A percentile compares a stretch with the other conserved stretches of the same genome.
Evolutionary conservation across 352 stramenopile genomes (phyloP).

Genomic region (Phytophthora nicotianae): DNA sequence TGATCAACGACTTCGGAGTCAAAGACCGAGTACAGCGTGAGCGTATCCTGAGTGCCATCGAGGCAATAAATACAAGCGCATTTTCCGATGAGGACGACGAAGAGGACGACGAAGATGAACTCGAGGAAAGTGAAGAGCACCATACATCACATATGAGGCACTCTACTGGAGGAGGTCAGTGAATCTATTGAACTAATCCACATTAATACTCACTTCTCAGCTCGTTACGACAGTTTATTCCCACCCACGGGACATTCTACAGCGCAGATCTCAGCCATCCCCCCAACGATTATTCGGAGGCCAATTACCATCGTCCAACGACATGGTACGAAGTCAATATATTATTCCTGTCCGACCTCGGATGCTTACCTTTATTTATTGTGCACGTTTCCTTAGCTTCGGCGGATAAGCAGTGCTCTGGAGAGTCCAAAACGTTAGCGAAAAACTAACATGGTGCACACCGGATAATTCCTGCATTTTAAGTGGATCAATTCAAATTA

Average conservation of each 20-base stretch:
- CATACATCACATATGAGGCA: constrained; percentile 12
- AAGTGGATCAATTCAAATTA: background rate
- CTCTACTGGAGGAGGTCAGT: constrained; percentile 29
- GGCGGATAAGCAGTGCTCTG: constrained; percentile 65
- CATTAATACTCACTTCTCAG: background rate
- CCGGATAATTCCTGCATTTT: background rate
- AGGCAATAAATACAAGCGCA: constrained; percentile 76
- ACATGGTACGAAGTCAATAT: constrained; percentile 47
- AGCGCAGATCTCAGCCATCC: constrained; percentile 48
- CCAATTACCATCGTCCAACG: constrained; percentile 54
- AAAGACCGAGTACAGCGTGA: constrained; percentile 69
- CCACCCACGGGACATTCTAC: constrained; percentile 50
- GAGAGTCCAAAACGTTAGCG: constrained; percentile 36
- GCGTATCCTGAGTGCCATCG: constrained; percentile 75
- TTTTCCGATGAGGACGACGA: constrained; percentile 69
- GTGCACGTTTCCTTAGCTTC: constrained; percentile 39
- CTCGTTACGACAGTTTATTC: constrained; percentile 23
- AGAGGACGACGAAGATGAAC: constrained; percentile 41
- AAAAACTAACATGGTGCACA: background rate
- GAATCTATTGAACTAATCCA: background rate
- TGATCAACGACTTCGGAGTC: constrained; percentile 81
- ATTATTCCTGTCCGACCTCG: background rate
- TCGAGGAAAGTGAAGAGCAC: constrained; percentile 30
- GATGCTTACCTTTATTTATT: background rate
- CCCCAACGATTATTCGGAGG: constrained; percentile 28